Conservation (phyloP, 192 early-diverging fungal genomes). For the Coemansia sp. region DNA sequence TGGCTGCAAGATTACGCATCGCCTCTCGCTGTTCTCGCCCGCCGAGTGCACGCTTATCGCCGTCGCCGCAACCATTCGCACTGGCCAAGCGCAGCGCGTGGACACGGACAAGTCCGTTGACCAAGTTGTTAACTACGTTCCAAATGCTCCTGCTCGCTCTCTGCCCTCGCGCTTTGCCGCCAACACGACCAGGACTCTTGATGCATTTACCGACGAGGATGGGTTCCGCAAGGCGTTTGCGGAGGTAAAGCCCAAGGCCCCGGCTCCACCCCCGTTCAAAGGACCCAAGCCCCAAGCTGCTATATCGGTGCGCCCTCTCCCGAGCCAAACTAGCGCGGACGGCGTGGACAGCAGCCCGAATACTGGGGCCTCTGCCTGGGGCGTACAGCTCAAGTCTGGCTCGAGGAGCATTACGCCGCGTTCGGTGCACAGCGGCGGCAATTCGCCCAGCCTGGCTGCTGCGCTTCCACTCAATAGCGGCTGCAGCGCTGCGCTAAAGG, state of each 20-base stretch:
- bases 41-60: constrained; percentile 45
- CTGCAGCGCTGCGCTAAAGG: background rate
- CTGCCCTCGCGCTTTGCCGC: constrained; percentile 38
- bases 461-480: background rate
- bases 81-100: constrained; percentile 40
- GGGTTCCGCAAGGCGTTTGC: constrained; percentile 46
- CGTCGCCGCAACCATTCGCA: constrained; percentile 41
- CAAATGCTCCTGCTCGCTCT: constrained; percentile 31
- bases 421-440: background rate
- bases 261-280: constrained; percentile 32
- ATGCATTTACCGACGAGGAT: constrained; percentile 40
- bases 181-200: constrained; percentile 25
- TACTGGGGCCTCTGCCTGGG: constrained; percentile 40
- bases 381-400: constrained; percentile 38
- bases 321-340: constrained; percentile 5
- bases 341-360: constrained; percentile 37
- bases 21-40: constrained; percentile 37
- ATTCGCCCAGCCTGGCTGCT: background rate
- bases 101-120: constrained; percentile 31
- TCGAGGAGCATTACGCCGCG: constrained; percentile 1
- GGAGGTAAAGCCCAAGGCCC: constrained; percentile 34
- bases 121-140: constrained; percentile 41
- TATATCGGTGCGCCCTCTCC: background rate
- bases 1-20: constrained; percentile 36
- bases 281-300: constrained; percentile 5